phyloP scores from a whole-genome alignment of 1,284 basidiomycete species.

The Sporisorium graminicola region DNA sequence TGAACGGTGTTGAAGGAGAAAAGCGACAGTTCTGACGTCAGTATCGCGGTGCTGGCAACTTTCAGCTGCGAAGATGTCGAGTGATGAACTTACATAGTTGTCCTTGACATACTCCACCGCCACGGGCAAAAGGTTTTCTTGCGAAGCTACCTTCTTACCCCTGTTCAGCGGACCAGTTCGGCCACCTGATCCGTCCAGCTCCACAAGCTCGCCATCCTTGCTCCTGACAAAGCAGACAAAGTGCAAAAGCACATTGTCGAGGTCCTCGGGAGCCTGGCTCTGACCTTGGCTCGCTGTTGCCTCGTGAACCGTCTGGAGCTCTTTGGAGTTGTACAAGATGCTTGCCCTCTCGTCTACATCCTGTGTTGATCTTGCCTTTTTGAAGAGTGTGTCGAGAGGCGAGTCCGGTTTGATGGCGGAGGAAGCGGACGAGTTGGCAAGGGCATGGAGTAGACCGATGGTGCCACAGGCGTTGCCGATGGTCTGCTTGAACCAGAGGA shows the following conservation, averaged over 20 bases:
- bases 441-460: conserved; percentile 68
- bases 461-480: conserved; percentile 70
- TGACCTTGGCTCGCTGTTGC: conserved; percentile 59
- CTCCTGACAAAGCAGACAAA: conserved; percentile 68
- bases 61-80: background rate
- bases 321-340: conserved; percentile 46
- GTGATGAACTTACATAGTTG: conserved; percentile 52
- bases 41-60: background rate
- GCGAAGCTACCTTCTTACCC: conserved; percentile 35
- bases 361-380: conserved; percentile 39
- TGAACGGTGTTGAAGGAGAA: background rate
- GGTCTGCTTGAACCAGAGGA: conserved; percentile 68
- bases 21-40: background rate
- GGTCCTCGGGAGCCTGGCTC: conserved; percentile 61
- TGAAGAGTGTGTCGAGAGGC: conserved; percentile 56
- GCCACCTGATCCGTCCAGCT: conserved; percentile 63
- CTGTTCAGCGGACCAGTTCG: conserved; percentile 62
- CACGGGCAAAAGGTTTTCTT: conserved; percentile 46
- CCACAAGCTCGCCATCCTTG: conserved; percentile 53
- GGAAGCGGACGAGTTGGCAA: conserved; percentile 62
- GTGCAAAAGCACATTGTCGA: conserved; percentile 65
- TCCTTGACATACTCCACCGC: conserved; percentile 59
- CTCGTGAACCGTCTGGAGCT: conserved; percentile 57
- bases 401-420: conserved; percentile 43
- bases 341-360: conserved; percentile 34